phyloP scores from a whole-genome alignment of 768 basidiomycete species.

The Chiua virens region DNA sequence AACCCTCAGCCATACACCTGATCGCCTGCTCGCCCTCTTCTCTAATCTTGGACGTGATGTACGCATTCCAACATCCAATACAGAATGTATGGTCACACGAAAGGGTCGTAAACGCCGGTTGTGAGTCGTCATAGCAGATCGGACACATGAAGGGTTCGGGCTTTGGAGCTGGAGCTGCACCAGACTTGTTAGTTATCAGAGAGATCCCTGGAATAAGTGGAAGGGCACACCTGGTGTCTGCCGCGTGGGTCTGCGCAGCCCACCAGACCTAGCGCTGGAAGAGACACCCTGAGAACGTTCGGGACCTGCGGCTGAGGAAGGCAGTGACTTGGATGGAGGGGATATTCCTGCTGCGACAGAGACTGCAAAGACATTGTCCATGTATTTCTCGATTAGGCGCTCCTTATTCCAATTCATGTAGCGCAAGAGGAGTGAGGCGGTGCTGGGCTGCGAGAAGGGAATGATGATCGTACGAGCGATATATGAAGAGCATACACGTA shows the following conservation, averaged over 20 bases:
- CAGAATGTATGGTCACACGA: conserved; percentile 87
- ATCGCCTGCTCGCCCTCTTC: conserved; percentile 75
- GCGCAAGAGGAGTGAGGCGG: conserved; percentile 77
- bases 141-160: conserved; percentile 78
- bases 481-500: conserved; percentile 42
- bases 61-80: conserved; percentile 80
- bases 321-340: conserved; percentile 27
- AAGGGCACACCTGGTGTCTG: conserved; percentile 24
- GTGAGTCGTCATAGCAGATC: conserved; percentile 86
- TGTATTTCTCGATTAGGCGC: conserved; percentile 92
- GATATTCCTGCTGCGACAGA: conserved; percentile 74
- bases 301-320: conserved; percentile 28
- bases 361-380: conserved; percentile 82
- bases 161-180: conserved; percentile 25
- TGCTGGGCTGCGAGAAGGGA: conserved; percentile 48
- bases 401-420: conserved; percentile 95
- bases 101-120: conserved; percentile 69
- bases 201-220: neutral
- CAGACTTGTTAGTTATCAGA: neutral
- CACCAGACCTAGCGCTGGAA: conserved; percentile 23
- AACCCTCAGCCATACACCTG: conserved; percentile 81
- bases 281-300: conserved; percentile 33
- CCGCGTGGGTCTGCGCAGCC: conserved; percentile 29
- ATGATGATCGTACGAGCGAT: neutral
- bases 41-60: conserved; percentile 75